Conservation (phyloP, 208 protist genomes). For the Crithidia expoeki region DNA sequence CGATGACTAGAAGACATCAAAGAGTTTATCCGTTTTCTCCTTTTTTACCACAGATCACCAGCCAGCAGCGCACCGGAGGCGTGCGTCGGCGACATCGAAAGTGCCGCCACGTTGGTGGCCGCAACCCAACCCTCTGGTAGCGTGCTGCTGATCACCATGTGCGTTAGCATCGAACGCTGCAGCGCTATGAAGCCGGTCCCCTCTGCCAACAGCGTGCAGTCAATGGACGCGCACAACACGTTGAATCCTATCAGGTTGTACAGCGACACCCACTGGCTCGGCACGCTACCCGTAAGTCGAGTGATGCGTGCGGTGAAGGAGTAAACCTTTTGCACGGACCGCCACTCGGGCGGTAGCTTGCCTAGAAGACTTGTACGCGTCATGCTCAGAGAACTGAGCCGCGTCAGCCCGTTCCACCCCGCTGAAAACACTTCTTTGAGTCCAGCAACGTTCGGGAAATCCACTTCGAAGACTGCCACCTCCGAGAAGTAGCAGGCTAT, state of each 20-base stretch:
- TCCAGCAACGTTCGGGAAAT: no score
- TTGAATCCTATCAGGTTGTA: not conserved
- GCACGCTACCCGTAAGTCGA: not conserved
- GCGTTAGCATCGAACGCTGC: not conserved
- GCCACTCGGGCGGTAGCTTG: not conserved
- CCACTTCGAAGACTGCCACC: no score
- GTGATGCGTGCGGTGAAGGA: not conserved
- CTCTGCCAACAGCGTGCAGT: slow-evolving; percentile 1
- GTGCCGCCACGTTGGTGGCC: no score
- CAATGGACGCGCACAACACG: not conserved
- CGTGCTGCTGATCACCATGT: not conserved
- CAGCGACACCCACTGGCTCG: not conserved
- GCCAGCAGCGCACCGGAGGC: not conserved
- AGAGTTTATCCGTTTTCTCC: no score
- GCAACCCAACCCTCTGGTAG: slow-evolving; percentile 3
- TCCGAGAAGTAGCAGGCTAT: no score
- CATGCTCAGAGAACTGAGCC: not conserved
- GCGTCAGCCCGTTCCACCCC: not conserved
- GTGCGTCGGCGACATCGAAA: not conserved
- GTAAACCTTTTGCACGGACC: not conserved
- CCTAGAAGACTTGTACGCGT: not conserved
- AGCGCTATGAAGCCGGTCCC: not conserved
- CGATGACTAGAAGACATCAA: no score
- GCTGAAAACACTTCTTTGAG: not conserved
- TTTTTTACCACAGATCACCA: no score